Evolutionary conservation across 163 green algal species (phyloP), one percentile per base, ranked within the genome.

Genomic region (Scenedesmus sp.): DNA sequence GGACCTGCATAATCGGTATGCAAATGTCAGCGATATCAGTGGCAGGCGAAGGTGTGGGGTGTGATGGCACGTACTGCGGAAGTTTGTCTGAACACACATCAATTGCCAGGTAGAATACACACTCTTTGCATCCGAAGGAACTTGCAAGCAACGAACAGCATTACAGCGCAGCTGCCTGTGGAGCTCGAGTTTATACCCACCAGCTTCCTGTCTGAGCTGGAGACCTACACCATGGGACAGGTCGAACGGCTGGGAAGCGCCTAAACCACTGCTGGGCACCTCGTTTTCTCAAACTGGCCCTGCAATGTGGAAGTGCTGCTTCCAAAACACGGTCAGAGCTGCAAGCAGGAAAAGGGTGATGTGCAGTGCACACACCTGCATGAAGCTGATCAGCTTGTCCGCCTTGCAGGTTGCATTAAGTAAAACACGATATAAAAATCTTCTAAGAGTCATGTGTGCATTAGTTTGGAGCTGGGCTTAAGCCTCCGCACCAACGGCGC

Each of bases 11-110:
- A 16, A 34, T 76, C 16, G 1, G 18, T 34, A 76, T 7, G 66
- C 16, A 34, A 34, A 34, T 20, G 3, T 34, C 26, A 13, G 6
- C 26, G 15, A 18, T 34, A 10, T 0, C 8, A 8, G 18, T n/a
- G 23, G 23, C 23, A 16, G 23, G 23, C 70, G 46, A 52, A 79
- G 23, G 66, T 34, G 66, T 76, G 66, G 66, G 2, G 23, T 46
- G 70, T 79, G 70, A 79, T 79, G 70, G 23, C 70, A 79, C 46
- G 70, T 79, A 79, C 70, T 52, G 70, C 70, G 70, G 70, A 79
- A 79, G 70, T 79, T 79, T 79, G 70, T 52, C 70, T 79, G 70
- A 79, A 79, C 66, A 76, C 62, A 18, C 66, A 76, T 16, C 16
- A 6, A 76, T 79, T 15, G 15, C 70, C 46, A 23, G 46, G 5